Evolutionary conservation across 495 filamentous ascomycete species (phyloP).

Genomic region (Astrothelium subdiscretum): DNA sequence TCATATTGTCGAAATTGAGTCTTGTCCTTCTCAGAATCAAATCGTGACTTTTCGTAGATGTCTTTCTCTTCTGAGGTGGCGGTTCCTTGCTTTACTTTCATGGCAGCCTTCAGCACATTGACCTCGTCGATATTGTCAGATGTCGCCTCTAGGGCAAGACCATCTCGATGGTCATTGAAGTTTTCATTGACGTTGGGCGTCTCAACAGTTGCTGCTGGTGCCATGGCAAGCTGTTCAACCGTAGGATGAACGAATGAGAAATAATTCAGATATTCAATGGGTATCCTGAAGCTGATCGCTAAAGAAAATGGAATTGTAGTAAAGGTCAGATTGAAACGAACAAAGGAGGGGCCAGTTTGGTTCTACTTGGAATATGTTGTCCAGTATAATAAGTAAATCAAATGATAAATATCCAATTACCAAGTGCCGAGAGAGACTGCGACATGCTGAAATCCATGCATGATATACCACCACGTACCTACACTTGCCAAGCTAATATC

Average conservation of each 20-base stretch:
- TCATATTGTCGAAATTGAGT: constrained; percentile 69
- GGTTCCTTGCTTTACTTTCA: constrained; percentile 34
- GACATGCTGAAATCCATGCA: too few species aligned
- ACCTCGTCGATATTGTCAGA: constrained; percentile 73
- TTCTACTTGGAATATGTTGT: too few species aligned
- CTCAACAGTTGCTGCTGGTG: constrained; percentile 25
- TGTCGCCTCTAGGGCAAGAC: constrained; percentile 62
- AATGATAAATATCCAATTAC: too few species aligned
- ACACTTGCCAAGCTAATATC: too few species aligned
- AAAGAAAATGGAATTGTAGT: background rate
- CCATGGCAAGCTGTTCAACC: constrained; percentile 22
- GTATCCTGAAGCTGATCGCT: background rate
- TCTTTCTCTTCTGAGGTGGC: constrained; percentile 34
- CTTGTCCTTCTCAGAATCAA: constrained; percentile 72
- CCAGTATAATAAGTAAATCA: too few species aligned
- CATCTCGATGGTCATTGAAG: constrained; percentile 39
- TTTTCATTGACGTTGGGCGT: constrained; percentile 19
- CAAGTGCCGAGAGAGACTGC: too few species aligned
- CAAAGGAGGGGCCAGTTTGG: too few species aligned
- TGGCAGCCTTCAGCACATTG: constrained; percentile 56
- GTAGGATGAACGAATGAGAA: background rate
- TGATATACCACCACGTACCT: too few species aligned
- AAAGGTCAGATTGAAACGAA: too few species aligned
- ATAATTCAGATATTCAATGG: background rate
- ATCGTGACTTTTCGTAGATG: constrained; percentile 51